Evolutionary conservation across 768 basidiomycete species (phyloP).

Genomic region (Pholiota conissans): DNA sequence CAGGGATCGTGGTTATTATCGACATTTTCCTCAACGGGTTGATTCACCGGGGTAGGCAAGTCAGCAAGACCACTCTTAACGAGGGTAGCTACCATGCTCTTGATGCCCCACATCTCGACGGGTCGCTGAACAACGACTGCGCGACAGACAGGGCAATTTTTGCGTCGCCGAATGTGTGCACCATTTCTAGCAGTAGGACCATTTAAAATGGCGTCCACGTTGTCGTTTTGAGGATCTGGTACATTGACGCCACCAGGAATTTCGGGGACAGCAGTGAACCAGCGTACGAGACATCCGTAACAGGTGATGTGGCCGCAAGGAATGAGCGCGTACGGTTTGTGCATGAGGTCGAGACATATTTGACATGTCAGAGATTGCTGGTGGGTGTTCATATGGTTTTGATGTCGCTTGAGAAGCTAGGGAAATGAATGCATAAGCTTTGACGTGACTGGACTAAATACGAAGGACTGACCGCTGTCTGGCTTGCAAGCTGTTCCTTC

Average conservation of each 20-base stretch:
- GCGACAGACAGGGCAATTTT: slow-evolving; percentile 80
- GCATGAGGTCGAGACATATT: slow-evolving; percentile 74
- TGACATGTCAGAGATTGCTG: slow-evolving; percentile 73
- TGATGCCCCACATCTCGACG: slow-evolving; percentile 71
- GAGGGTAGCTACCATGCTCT: slow-evolving; percentile 56
- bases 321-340: slow-evolving; percentile 71
- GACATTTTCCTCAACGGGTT: slow-evolving; percentile 26
- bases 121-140: slow-evolving; percentile 57
- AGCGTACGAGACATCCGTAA: slow-evolving; percentile 68
- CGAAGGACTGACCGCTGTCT: slow-evolving; percentile 38
- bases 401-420: slow-evolving; percentile 54
- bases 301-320: slow-evolving; percentile 79
- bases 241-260: slow-evolving; percentile 32
- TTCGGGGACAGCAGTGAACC: slow-evolving; percentile 62
- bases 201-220: slow-evolving; percentile 20
- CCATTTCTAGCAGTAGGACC: slow-evolving; percentile 44
- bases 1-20: slow-evolving; percentile 52
- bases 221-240: slow-evolving; percentile 24
- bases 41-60: slow-evolving; percentile 20
- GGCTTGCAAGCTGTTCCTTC: slow-evolving; percentile 41
- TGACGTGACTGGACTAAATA: background rate
- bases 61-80: slow-evolving; percentile 54
- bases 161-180: slow-evolving; percentile 51
- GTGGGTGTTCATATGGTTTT: slow-evolving; percentile 50
- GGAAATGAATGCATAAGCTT: slow-evolving; percentile 2